These are phyloP conservation scores for Corynespora cassiicola DNA, from an alignment of 2,329 filamentous ascomycete species.

Conservation along the genomic window DNA sequence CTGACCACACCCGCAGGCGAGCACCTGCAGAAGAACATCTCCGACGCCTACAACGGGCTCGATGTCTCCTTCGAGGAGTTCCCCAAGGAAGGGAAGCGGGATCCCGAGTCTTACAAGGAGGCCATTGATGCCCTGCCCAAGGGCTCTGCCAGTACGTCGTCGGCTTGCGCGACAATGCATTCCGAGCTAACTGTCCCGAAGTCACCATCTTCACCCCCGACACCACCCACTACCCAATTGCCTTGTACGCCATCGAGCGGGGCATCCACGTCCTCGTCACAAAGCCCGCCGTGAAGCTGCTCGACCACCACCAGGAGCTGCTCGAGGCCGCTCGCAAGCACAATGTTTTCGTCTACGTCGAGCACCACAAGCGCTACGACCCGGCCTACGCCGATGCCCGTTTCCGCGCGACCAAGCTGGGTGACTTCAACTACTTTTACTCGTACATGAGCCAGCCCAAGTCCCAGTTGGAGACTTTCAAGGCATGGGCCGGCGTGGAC, in stretches of 20 bases:
- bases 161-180: no score
- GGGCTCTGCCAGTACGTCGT: slow-evolving; percentile 71
- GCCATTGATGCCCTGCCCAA: slow-evolving; percentile 84
- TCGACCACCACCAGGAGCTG: slow-evolving; percentile 79
- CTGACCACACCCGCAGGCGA: slow-evolving; percentile 62
- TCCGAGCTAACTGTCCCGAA: slow-evolving; percentile 6
- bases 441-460: slow-evolving; percentile 85
- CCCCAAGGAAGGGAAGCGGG: slow-evolving; percentile 73
- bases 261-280: slow-evolving; percentile 91
- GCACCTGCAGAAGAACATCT: slow-evolving; percentile 88
- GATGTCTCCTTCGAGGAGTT: slow-evolving; percentile 87
- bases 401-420: slow-evolving; percentile 75
- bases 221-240: slow-evolving; percentile 90
- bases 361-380: slow-evolving; percentile 97
- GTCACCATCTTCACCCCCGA: slow-evolving; percentile 96
- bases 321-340: slow-evolving; percentile 74
- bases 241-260: slow-evolving; percentile 87
- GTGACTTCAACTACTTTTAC: slow-evolving; percentile 99
- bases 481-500: slow-evolving; percentile 89
- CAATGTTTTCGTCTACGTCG: slow-evolving; percentile 88
- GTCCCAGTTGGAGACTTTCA: slow-evolving; percentile 88
- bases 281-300: slow-evolving; percentile 88
- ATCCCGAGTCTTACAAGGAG: slow-evolving; percentile 84
- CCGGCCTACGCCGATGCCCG: slow-evolving; percentile 90
- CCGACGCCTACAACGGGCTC: slow-evolving; percentile 83